Conservation (phyloP, 2,329 filamentous ascomycete genomes). For the Fusarium continuum region DNA sequence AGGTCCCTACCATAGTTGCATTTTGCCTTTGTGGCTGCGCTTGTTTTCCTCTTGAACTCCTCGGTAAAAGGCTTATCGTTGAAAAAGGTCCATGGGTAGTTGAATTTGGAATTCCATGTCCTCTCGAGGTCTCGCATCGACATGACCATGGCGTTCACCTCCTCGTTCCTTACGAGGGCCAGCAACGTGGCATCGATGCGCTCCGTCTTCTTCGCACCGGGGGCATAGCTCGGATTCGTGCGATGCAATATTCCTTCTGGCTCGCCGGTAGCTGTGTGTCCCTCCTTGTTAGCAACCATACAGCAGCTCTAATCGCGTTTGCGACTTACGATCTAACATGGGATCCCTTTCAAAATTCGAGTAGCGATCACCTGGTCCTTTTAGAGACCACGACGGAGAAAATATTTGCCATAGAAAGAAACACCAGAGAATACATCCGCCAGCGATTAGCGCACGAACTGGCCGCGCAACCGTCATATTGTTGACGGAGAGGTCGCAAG, state of each 20-base stretch:
- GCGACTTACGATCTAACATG: conserved; percentile 79
- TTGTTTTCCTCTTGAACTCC: conserved; percentile 88
- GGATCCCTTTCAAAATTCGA: conserved; percentile 79
- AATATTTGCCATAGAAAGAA: conserved; percentile 83
- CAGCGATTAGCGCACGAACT: conserved; percentile 79
- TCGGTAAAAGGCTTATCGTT: conserved; percentile 94
- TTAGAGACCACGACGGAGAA: conserved; percentile 61
- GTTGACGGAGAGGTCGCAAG: background rate
- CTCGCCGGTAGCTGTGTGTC: conserved; percentile 76
- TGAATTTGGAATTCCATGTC: conserved; percentile 99
- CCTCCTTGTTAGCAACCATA: conserved; percentile 25
- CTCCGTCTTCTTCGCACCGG: conserved; percentile 76
- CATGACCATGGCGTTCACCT: conserved; percentile 82
- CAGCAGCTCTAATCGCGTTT: background rate
- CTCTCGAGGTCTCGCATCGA: conserved; percentile 92
- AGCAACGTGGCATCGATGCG: conserved; percentile 95
- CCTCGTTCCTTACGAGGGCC: conserved; percentile 90
- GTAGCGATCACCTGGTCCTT: conserved; percentile 55
- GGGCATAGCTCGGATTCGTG: conserved; percentile 79
- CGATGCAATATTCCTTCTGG: conserved; percentile 80
- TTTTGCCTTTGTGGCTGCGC: conserved; percentile 86
- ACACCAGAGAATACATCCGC: conserved; percentile 76
- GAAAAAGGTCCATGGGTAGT: conserved; percentile 99
- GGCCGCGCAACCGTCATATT: conserved; percentile 86
- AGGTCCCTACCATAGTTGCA: conserved; percentile 77